These are phyloP conservation scores for Eucalyptus polybractea DNA, from an alignment of 345 rosid species.

Conservation along the genomic window DNA sequence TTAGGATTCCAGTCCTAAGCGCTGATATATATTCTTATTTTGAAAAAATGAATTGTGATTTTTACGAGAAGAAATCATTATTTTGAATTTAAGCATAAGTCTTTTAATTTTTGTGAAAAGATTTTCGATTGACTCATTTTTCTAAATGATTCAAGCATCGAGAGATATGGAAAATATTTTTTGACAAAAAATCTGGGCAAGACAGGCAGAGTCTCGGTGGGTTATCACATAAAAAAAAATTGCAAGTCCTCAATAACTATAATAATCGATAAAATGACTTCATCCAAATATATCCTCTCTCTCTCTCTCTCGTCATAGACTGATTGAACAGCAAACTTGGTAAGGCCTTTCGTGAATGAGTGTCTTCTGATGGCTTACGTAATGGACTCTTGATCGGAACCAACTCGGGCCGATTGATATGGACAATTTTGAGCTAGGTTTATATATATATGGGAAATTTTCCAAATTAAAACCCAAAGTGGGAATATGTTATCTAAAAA, in stretches of 20 bases:
- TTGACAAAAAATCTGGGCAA: background rate
- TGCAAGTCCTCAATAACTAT: background rate
- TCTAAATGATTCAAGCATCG: fast-evolving
- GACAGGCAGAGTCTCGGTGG: fast-evolving
- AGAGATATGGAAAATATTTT: background rate
- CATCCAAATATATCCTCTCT: background rate
- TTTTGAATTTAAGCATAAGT: background rate
- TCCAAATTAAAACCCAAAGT: background rate
- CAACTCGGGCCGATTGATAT: background rate
- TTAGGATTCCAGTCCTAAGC: background rate
- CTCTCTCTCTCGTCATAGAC: background rate
- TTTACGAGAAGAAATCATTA: background rate
- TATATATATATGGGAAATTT: background rate
- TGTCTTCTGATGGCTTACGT: background rate
- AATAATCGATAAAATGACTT: background rate
- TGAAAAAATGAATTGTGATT: background rate
- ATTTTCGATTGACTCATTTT: background rate
- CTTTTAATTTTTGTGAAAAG: background rate
- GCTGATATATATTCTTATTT: background rate
- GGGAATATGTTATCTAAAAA: background rate
- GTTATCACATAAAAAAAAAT: background rate
- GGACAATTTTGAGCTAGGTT: background rate
- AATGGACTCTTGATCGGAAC: background rate
- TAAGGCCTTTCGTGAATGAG: background rate
- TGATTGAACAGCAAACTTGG: background rate